Percentiles rank a stretch among this genome's conserved stretches.
phyloP scores from a whole-genome alignment of 2,329 filamentous ascomycete genomes.

The Nigrospora osmanthi region DNA sequence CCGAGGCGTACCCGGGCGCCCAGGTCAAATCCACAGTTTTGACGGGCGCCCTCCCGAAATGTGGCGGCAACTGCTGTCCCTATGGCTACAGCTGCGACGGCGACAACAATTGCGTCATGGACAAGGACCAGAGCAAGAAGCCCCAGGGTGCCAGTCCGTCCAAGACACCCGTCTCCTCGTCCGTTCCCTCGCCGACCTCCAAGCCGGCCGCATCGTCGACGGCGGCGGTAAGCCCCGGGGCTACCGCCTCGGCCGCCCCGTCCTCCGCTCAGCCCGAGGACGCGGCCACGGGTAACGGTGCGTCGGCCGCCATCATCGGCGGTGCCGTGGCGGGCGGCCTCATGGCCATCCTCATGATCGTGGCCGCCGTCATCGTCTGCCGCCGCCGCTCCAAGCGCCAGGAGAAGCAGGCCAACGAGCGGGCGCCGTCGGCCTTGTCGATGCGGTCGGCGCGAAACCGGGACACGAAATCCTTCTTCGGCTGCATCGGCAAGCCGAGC shows the following conservation, averaged over 20 bases:
- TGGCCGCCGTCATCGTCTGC: neutral
- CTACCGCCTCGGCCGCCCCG: constrained; percentile 6
- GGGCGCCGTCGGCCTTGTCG: too few species aligned
- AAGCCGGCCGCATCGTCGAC: constrained; percentile 2
- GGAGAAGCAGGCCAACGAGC: neutral
- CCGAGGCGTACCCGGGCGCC: constrained; percentile 44
- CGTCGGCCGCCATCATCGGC: constrained; percentile 20
- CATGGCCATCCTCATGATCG: neutral
- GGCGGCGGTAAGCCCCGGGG: constrained; percentile 4
- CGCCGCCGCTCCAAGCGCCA: neutral
- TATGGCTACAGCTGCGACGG: constrained; percentile 60
- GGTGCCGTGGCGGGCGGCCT: constrained; percentile 4
- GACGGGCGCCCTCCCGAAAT: constrained; percentile 44
- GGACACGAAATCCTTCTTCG: neutral
- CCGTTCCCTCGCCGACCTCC: neutral
- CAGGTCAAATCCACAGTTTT: constrained; percentile 61
- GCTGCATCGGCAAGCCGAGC: neutral
- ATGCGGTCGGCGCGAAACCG: neutral
- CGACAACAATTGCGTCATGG: constrained; percentile 39
- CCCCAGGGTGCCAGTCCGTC: constrained; percentile 9
- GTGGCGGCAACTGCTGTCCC: constrained; percentile 60
- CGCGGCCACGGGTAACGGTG: constrained; percentile 8
- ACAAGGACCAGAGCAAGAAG: constrained; percentile 39
- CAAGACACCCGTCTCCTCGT: neutral
- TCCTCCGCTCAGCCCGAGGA: constrained; percentile 6